Conservation (phyloP, 345 rosid species). For the Toxicodendron radicans region DNA sequence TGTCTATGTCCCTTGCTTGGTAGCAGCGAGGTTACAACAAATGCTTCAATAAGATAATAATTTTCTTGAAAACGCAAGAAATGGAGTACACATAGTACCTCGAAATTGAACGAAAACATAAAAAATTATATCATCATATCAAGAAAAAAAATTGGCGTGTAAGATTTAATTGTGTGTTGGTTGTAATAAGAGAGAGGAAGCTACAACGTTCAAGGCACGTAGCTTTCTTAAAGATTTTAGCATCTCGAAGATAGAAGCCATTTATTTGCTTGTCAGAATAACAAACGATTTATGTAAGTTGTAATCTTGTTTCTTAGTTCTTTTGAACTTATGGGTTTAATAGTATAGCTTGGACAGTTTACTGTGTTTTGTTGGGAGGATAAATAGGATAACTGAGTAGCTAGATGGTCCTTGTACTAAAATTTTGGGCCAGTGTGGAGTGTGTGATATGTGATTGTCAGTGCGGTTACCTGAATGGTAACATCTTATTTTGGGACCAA, state of each 20-base stretch:
- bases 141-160: constrained; percentile 15
- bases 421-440: not conserved
- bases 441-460: not conserved
- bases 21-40: not conserved
- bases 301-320: not conserved
- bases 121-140: not conserved
- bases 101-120: not conserved
- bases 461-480: not conserved
- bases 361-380: too few species aligned
- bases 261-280: constrained; percentile 24
- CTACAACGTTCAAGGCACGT: constrained; percentile 33
- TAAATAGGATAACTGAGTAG: not conserved
- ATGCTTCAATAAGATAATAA: constrained; percentile 20
- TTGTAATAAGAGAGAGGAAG: constrained; percentile 31
- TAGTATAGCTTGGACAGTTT: too few species aligned
- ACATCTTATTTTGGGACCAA: constrained; percentile 1
- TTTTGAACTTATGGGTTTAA: not conserved
- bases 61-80: constrained; percentile 9
- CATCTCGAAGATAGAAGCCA: constrained; percentile 30
- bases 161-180: not conserved
- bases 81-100: constrained; percentile 10
- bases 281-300: not conserved
- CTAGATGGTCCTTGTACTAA: not conserved
- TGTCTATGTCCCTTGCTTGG: constrained; percentile 21
- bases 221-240: constrained; percentile 36